phyloP scores from a whole-genome alignment of 441 rosid species.

The Daphne laureola region DNA sequence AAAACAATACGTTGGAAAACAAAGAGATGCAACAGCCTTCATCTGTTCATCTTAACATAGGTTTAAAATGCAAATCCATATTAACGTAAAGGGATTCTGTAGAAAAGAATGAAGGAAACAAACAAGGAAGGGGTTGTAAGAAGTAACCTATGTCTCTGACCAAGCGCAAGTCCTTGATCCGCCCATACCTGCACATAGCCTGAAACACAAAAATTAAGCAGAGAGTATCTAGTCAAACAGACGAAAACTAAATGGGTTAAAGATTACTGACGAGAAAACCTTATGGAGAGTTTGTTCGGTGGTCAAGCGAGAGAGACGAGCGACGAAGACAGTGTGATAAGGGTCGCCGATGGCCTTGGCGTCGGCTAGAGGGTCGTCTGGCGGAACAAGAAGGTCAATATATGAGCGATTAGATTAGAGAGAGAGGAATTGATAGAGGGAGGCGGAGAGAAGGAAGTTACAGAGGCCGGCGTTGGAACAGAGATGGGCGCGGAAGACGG shows the following conservation, averaged over 20 bases:
- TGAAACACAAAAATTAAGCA: conserved; percentile 14
- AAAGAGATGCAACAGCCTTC: not conserved
- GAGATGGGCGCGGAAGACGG: conserved; percentile 70
- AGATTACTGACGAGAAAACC: conserved; percentile 19
- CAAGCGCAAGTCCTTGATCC: conserved; percentile 67
- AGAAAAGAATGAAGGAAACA: too few relatives aligned
- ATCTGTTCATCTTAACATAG: not conserved
- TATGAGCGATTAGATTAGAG: not conserved
- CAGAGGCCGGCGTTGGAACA: conserved; percentile 84
- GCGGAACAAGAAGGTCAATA: conserved; percentile 4
- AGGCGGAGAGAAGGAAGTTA: conserved; percentile 12
- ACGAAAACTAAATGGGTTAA: not conserved
- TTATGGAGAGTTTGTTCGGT: conserved; percentile 53
- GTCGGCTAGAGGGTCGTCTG: conserved; percentile 86
- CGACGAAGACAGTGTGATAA: conserved; percentile 69
- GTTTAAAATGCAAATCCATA: too few relatives aligned
- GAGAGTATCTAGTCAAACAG: not conserved
- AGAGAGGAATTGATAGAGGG: not conserved
- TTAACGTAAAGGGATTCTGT: too few relatives aligned
- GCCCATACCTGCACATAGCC: conserved; percentile 89
- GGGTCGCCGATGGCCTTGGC: conserved; percentile 76
- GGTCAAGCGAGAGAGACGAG: conserved; percentile 71
- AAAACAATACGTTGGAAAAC: not conserved
- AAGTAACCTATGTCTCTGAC: conserved; percentile 76
- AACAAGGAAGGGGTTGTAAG: not conserved